A percentile compares a stretch with the other conserved stretches of the same genome.
Conservation (phyloP, 306 rosid species). For the Lablab purpureus region DNA sequence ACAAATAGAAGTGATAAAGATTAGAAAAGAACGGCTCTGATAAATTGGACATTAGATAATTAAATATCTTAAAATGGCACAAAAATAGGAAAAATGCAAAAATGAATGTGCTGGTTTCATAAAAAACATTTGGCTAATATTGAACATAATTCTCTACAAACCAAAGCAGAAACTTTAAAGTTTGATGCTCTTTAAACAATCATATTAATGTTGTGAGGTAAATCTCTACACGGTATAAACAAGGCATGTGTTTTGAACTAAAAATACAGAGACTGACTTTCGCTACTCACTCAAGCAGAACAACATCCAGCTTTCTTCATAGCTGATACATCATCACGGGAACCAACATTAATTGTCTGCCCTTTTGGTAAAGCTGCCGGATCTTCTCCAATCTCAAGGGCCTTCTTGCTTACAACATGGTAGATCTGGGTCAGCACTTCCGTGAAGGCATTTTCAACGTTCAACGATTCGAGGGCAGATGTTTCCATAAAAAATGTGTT, state of each 20-base stretch:
- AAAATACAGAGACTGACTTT: conserved; percentile 31
- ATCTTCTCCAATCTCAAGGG: conserved; percentile 53
- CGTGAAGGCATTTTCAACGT: conserved; percentile 57
- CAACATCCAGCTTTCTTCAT: conserved; percentile 59
- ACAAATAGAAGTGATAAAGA: neutral
- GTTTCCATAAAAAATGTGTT: conserved; percentile 57
- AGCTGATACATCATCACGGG: conserved; percentile 56
- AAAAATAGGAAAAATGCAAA: conserved; percentile 18
- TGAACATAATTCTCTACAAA: conserved; percentile 45
- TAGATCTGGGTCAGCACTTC: conserved; percentile 59
- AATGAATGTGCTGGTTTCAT: conserved; percentile 36
- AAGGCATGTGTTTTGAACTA: conserved; percentile 41
- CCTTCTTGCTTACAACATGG: conserved; percentile 55
- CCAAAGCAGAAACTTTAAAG: conserved; percentile 43
- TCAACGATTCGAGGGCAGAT: conserved; percentile 58
- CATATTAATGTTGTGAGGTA: conserved; percentile 38
- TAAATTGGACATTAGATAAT: conserved; percentile 25
- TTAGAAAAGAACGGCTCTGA: neutral
- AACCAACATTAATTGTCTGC: conserved; percentile 53
- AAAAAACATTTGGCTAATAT: conserved; percentile 42
- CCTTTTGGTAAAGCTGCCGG: conserved; percentile 58
- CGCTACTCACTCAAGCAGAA: conserved; percentile 52
- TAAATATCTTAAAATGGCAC: conserved; percentile 27
- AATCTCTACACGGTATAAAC: conserved; percentile 58
- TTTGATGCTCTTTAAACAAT: conserved; percentile 50